Base-by-base conservation (phyloP, 768 basidiomycete species). In the Calocybe cyanea region DNA sequence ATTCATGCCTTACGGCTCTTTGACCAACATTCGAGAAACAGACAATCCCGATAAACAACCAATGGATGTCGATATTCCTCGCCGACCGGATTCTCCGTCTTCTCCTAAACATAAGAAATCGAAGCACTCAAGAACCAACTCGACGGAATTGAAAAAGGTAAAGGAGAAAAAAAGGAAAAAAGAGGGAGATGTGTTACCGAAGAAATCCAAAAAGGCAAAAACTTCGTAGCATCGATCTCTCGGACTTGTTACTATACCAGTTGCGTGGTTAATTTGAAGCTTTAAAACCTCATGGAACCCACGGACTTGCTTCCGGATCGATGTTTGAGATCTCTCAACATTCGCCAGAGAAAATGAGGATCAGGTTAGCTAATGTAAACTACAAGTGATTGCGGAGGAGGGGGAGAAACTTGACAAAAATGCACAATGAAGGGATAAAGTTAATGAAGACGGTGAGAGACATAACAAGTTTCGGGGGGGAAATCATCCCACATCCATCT, bases 401-500 rank as follows among this genome's bases (percentile, higher is more conserved):
- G 25, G 10, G 23, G 49, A 43, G 19, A n/a, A n/a, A n/a, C n/a
- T n/a, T n/a, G n/a, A n/a, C n/a, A n/a, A n/a, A 53, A 34, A 45
- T 48, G 49, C 38, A 43, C 43, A 45, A 50, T 52, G 53, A 55
- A 55, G 46, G 31, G 53, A 53, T 55, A 55, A 53, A 20, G 40
- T 52, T 54, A 47, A 41, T 38, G 41, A 35, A 46, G 13, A 33
- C 11, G 24, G 34, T 17, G 20, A 24, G 21, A 45, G 17, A 35
- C 5, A 44, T 53, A 48, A 55, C 57, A 35, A 45, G 17, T 14
- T n/a, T 38, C 39, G 43, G 33, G 41, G 38, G 30, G 19, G 23
- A 19, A 28, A 45, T 74, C 62, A 85, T 57, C 82, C 81, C 48
- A 85, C 69, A 60, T 86, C 83, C 84, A 87, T 87, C 52, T 72